Evolutionary conservation across 768 basidiomycete species (phyloP).

Genomic region (Serendipita sp.): DNA sequence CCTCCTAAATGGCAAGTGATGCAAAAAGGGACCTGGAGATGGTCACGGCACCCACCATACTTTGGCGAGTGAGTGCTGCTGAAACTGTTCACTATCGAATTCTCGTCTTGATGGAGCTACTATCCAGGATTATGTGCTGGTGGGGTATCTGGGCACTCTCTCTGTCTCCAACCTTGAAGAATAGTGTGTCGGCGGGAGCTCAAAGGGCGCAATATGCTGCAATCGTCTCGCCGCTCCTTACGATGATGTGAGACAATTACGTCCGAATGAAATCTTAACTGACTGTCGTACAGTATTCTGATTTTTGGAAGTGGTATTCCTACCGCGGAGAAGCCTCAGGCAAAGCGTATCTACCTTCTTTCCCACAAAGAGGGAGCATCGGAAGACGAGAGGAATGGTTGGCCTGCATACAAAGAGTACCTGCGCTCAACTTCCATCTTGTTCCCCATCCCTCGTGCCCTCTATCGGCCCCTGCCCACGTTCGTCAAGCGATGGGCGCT

Average conservation of each 20-base stretch:
- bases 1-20: conserved; percentile 3
- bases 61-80: conserved; percentile 50
- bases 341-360: conserved; percentile 41
- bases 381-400: conserved; percentile 24
- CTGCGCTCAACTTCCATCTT: conserved; percentile 42
- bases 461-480: conserved; percentile 38
- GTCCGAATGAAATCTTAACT: background rate
- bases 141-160: conserved; percentile 50
- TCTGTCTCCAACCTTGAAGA: conserved; percentile 41
- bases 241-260: conserved; percentile 34
- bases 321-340: conserved; percentile 50
- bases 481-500: conserved; percentile 39
- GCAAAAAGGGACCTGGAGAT: conserved; percentile 38
- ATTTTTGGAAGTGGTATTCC: conserved; percentile 60
- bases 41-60: conserved; percentile 53
- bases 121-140: conserved; percentile 40
- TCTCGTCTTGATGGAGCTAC: background rate
- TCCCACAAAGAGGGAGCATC: conserved; percentile 26
- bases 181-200: conserved; percentile 26
- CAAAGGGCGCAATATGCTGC: conserved; percentile 43
- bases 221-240: conserved; percentile 48
- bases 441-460: conserved; percentile 39
- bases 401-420: conserved; percentile 41
- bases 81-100: conserved; percentile 9
- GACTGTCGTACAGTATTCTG: conserved; percentile 27